Conservation (phyloP, 352 stramenopile species). For the Globisporangium mamillatum region DNA sequence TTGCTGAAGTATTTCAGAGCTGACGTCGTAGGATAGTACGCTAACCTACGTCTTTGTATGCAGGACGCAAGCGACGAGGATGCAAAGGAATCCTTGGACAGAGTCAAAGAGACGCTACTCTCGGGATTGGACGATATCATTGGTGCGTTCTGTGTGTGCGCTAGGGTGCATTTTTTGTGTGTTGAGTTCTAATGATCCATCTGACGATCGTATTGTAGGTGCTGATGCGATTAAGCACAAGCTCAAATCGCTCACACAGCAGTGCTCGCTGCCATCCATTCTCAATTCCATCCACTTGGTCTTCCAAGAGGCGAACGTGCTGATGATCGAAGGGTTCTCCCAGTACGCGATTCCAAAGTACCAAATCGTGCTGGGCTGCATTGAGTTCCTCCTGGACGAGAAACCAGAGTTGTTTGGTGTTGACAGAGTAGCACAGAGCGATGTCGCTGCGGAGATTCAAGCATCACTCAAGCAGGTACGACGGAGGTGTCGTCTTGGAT, state of each 20-base stretch:
- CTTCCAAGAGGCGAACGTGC: slow-evolving; percentile 53
- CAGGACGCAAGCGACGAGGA: slow-evolving; percentile 32
- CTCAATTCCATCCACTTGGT: slow-evolving; percentile 32
- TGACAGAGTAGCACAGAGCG: neutral
- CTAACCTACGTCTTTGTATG: neutral
- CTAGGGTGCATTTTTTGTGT: neutral
- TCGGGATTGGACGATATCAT: slow-evolving; percentile 20
- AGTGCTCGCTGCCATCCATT: slow-evolving; percentile 11
- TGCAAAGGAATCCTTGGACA: slow-evolving; percentile 28
- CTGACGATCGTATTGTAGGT: neutral
- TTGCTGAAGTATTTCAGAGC: neutral
- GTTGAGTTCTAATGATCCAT: neutral
- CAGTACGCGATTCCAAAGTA: slow-evolving; percentile 62
- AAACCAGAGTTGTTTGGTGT: slow-evolving; percentile 7
- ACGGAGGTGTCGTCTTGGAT: no score
- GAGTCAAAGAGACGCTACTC: slow-evolving; percentile 29
- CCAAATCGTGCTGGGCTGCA: slow-evolving; percentile 34
- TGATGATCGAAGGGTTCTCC: slow-evolving; percentile 65
- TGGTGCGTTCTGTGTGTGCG: slow-evolving; percentile 1
- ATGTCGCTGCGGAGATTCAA: neutral
- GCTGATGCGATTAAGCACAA: neutral
- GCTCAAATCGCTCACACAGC: slow-evolving; percentile 10
- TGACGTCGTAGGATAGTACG: neutral
- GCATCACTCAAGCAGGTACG: slow-evolving; percentile 6
- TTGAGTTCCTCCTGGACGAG: slow-evolving; percentile 23